Conservation (phyloP, 306 rosid species). For the Medicago lupulina region DNA sequence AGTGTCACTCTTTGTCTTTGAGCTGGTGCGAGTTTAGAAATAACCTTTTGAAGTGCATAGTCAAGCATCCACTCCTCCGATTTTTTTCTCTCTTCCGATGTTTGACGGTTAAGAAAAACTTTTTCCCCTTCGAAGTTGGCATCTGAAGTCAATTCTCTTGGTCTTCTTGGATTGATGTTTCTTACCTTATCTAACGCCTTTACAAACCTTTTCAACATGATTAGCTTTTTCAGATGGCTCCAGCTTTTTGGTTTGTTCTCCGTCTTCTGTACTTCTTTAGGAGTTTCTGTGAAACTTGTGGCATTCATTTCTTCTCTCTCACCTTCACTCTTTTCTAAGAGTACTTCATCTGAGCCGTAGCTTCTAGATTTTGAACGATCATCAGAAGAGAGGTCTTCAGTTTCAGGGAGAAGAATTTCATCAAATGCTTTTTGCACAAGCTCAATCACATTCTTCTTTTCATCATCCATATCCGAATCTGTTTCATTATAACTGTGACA, state of each 20-base stretch:
- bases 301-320: slow-evolving; percentile 37
- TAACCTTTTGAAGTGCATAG: slow-evolving; percentile 80
- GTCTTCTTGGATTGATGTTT: slow-evolving; percentile 51
- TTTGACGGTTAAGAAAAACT: slow-evolving; percentile 65
- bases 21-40: slow-evolving; percentile 75
- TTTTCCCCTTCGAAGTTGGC: slow-evolving; percentile 59
- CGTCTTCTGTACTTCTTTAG: slow-evolving; percentile 43
- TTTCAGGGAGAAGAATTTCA: slow-evolving; percentile 81
- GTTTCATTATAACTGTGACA: slow-evolving; percentile 26
- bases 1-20: slow-evolving; percentile 77
- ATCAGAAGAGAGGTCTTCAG: slow-evolving; percentile 50
- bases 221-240: slow-evolving; percentile 76
- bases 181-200: slow-evolving; percentile 83
- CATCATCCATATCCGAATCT: slow-evolving; percentile 42
- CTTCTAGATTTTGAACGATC: slow-evolving; percentile 45
- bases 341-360: slow-evolving; percentile 38
- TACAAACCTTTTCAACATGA: slow-evolving; percentile 81
- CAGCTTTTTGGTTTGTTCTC: slow-evolving; percentile 67
- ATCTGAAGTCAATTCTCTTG: slow-evolving; percentile 49
- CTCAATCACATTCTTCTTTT: slow-evolving; percentile 52
- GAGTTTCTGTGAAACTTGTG: slow-evolving; percentile 38
- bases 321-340: slow-evolving; percentile 44
- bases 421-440: slow-evolving; percentile 87
- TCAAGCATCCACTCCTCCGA: slow-evolving; percentile 96
- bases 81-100: slow-evolving; percentile 57